phyloP scores from a whole-genome alignment of 176 grass and related monocot genomes.

The Zoysia pacifica region DNA sequence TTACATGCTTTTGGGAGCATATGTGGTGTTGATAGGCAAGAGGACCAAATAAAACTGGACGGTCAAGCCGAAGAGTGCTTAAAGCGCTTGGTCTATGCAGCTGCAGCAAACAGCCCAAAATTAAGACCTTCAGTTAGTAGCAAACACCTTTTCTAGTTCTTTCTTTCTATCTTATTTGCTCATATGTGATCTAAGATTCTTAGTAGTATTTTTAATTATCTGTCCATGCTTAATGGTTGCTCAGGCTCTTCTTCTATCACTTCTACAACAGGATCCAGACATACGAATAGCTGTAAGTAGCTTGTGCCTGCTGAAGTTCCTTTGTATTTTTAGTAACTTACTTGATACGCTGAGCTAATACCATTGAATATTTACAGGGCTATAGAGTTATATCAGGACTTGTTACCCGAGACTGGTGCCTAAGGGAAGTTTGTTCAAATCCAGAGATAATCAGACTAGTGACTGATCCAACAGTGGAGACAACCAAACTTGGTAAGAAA shows the following conservation, averaged over 20 bases:
- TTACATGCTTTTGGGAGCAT: constrained; percentile 91
- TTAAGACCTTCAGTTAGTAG: constrained; percentile 72
- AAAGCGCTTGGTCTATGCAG: constrained; percentile 61
- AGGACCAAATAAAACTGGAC: constrained; percentile 59
- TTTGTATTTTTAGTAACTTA: constrained; percentile 11
- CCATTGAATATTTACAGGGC: constrained; percentile 52
- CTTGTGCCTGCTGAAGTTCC: constrained; percentile 17
- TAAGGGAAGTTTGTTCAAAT: constrained; percentile 78
- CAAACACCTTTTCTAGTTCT: constrained; percentile 26
- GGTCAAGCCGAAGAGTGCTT: constrained; percentile 63
- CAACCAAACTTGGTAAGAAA: constrained; percentile 70
- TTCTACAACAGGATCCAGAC: constrained; percentile 75
- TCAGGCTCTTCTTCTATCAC: constrained; percentile 80
- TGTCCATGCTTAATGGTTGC: constrained; percentile 15
- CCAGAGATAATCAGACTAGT: constrained; percentile 74
- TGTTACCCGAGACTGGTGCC: constrained; percentile 72
- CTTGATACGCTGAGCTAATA: not conserved
- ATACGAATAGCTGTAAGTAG: constrained; percentile 80
- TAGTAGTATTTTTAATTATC: constrained; percentile 22
- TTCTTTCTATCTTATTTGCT: constrained; percentile 22
- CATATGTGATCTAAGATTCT: constrained; percentile 20
- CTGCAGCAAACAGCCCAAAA: constrained; percentile 75
- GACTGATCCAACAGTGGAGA: constrained; percentile 68
- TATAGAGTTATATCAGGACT: constrained; percentile 75
- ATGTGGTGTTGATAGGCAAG: constrained; percentile 70